Percentiles rank a stretch among this genome's conserved stretches.
phyloP scores from a whole-genome alignment of 1,284 basidiomycete species.

The Mycena sp. region DNA sequence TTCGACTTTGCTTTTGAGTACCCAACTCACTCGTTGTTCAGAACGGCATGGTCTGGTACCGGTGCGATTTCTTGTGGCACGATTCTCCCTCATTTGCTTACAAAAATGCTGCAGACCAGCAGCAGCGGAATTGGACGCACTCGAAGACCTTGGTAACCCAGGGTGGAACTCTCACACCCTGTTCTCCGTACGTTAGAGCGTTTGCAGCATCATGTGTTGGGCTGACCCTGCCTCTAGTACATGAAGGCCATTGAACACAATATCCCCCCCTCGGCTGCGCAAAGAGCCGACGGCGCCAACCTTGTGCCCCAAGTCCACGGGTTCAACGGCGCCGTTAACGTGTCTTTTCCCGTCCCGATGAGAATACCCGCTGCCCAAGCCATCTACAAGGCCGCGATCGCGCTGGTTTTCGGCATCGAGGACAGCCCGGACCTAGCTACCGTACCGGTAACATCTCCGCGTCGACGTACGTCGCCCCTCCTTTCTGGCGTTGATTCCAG shows the following conservation, averaged over 20 bases:
- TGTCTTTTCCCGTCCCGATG: conserved; percentile 37
- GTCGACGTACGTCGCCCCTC: conserved; percentile 27
- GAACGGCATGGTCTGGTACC: conserved; percentile 29
- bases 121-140: conserved; percentile 27
- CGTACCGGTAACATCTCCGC: conserved; percentile 28
- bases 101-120: conserved; percentile 13
- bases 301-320: conserved; percentile 31
- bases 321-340: conserved; percentile 32
- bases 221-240: conserved; percentile 10
- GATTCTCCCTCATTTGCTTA: background rate
- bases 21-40: background rate
- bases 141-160: conserved; percentile 32
- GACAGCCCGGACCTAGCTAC: conserved; percentile 32
- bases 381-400: conserved; percentile 35
- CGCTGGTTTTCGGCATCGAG: conserved; percentile 30
- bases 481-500: background rate
- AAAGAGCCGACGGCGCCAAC: conserved; percentile 33
- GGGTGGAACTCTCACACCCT: conserved; percentile 30
- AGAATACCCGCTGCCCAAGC: conserved; percentile 32
- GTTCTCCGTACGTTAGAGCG: conserved; percentile 19
- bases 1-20: background rate
- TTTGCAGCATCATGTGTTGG: too few species aligned
- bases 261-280: conserved; percentile 26
- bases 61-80: background rate
- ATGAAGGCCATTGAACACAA: conserved; percentile 30